These are phyloP conservation scores for Aspergillus coremiiformis DNA, from an alignment of 495 filamentous ascomycete genomes.

Conservation along the genomic window DNA sequence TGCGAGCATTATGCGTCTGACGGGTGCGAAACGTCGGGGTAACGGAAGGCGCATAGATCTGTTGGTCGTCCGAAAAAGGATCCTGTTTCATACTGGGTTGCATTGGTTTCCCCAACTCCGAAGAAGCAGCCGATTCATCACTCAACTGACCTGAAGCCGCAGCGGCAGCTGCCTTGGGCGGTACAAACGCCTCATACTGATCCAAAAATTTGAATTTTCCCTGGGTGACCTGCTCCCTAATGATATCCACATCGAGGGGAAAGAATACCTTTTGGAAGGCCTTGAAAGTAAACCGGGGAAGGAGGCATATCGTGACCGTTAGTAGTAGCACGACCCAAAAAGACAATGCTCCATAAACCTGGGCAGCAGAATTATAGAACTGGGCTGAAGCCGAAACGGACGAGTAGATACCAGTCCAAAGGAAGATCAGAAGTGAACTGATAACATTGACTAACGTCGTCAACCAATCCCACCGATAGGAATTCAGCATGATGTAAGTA, in stretches of 20 bases:
- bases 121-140: slow-evolving; percentile 48
- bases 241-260: slow-evolving; percentile 89
- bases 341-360: slow-evolving; percentile 70
- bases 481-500: slow-evolving; percentile 89
- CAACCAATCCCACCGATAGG: slow-evolving; percentile 96
- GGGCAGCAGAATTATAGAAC: slow-evolving; percentile 70
- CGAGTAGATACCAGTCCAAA: slow-evolving; percentile 94
- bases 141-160: slow-evolving; percentile 23
- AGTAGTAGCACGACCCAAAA: slow-evolving; percentile 82
- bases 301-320: slow-evolving; percentile 67
- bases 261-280: slow-evolving; percentile 85
- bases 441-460: slow-evolving; percentile 70
- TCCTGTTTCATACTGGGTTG: slow-evolving; percentile 50
- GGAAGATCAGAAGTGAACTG: slow-evolving; percentile 82
- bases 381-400: slow-evolving; percentile 53
- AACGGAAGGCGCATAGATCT: slow-evolving; percentile 85
- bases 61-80: slow-evolving; percentile 68
- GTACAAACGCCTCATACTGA: slow-evolving; percentile 39
- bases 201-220: slow-evolving; percentile 73
- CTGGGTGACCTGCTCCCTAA: slow-evolving; percentile 79
- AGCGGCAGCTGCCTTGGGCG: slow-evolving; percentile 21
- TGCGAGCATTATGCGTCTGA: slow-evolving; percentile 74
- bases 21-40: slow-evolving; percentile 69
- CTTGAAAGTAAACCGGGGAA: slow-evolving; percentile 82
- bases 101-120: slow-evolving; percentile 56